A percentile compares a stretch with the other conserved stretches of the same genome.
Conservation (phyloP, 257 asterid species). For the Striga asiatica region DNA sequence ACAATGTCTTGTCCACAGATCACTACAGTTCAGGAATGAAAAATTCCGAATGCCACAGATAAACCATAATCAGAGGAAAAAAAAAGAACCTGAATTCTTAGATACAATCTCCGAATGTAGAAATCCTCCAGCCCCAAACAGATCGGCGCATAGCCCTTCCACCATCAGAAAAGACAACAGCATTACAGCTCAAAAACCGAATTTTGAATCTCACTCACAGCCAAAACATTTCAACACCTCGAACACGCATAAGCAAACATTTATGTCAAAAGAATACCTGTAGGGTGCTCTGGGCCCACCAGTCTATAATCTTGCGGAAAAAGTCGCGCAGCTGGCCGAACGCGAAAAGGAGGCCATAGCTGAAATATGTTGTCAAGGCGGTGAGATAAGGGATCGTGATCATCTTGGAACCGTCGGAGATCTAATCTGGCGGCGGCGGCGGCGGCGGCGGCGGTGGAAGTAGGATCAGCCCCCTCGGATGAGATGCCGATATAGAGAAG, state of each 20-base stretch:
- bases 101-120: constrained; percentile 81
- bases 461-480: constrained; percentile 21
- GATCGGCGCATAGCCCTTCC: constrained; percentile 97
- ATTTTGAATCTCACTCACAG: too few relatives aligned
- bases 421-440: constrained; percentile 27
- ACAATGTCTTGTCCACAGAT: neutral
- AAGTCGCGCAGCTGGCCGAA: constrained; percentile 94
- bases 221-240: neutral
- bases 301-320: constrained; percentile 58
- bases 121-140: constrained; percentile 98
- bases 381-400: constrained; percentile 84
- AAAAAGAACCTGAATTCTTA: constrained; percentile 65
- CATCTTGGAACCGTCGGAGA: constrained; percentile 41
- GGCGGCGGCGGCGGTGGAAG: constrained; percentile 17
- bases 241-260: neutral
- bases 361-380: constrained; percentile 90
- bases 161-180: constrained; percentile 11
- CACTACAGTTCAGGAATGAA: neutral
- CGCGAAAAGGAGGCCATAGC: constrained; percentile 92
- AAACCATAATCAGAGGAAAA: neutral
- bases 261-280: constrained; percentile 31
- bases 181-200: constrained; percentile 7
- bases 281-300: constrained; percentile 63
- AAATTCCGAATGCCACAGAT: neutral
- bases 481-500: constrained; percentile 24